Evolutionary conservation across 768 basidiomycete species (phyloP).

Genomic region (Podaxis sp.): DNA sequence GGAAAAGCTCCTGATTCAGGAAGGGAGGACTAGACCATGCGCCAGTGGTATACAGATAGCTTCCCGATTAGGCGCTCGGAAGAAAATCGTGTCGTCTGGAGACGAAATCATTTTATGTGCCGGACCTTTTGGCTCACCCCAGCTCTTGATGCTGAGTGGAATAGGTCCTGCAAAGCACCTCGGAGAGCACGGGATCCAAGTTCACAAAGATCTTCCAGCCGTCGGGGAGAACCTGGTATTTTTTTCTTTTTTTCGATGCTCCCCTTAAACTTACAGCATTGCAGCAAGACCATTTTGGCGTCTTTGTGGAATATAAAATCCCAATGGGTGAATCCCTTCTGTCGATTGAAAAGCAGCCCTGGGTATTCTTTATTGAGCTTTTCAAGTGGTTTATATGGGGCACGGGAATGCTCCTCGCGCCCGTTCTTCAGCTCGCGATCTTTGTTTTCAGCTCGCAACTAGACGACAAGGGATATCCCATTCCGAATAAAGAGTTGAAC

Average conservation of each 20-base stretch:
- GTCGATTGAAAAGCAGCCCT: constrained; percentile 24
- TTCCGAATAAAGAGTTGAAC: constrained; percentile 19
- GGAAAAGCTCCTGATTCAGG: constrained; percentile 51
- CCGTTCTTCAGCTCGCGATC: constrained; percentile 29
- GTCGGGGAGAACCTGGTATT: constrained; percentile 69
- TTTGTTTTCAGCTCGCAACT: constrained; percentile 28
- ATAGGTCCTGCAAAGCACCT: constrained; percentile 68
- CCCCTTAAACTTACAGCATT: neutral
- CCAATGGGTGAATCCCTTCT: constrained; percentile 31
- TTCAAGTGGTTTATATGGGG: constrained; percentile 32
- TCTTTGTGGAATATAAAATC: constrained; percentile 30
- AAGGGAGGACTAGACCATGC: constrained; percentile 41
- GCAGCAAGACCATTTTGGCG: constrained; percentile 38
- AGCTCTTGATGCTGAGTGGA: constrained; percentile 74
- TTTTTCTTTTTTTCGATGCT: neutral
- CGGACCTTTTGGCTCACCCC: constrained; percentile 55
- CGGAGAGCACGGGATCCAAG: constrained; percentile 47
- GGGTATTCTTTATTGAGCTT: constrained; percentile 27
- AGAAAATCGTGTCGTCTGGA: constrained; percentile 44
- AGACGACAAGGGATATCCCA: constrained; percentile 14
- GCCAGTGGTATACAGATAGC: constrained; percentile 56
- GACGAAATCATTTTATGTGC: constrained; percentile 58
- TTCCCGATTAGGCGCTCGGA: constrained; percentile 29
- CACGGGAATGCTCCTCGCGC: constrained; percentile 29
- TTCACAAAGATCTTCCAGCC: constrained; percentile 63